These are phyloP conservation scores for Zygoascus ofunaensis DNA, from an alignment of 805 yeast genomes.

Conservation along the genomic window DNA sequence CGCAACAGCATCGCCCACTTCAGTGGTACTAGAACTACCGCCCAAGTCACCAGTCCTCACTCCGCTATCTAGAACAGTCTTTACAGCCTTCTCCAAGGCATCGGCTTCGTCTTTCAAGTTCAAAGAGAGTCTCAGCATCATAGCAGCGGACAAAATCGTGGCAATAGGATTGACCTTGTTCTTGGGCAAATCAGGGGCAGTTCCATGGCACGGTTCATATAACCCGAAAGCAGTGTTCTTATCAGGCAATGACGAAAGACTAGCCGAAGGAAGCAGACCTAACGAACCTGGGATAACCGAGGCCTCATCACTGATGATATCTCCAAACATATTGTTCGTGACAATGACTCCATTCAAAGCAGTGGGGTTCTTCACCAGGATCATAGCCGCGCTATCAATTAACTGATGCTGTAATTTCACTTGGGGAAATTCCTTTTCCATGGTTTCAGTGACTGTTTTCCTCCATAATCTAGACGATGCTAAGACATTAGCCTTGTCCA, in stretches of 20 bases:
- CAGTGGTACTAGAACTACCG: constrained; percentile 73
- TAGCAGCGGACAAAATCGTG: constrained; percentile 88
- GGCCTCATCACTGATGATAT: constrained; percentile 95
- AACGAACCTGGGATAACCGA: constrained; percentile 96
- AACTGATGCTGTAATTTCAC: constrained; percentile 83
- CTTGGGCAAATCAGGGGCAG: constrained; percentile 87
- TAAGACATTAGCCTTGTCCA: constrained; percentile 95
- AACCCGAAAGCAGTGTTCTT: constrained; percentile 89
- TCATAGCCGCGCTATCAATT: constrained; percentile 99
- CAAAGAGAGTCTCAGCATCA: constrained; percentile 92
- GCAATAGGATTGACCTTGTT: constrained; percentile 95
- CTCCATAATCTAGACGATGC: constrained; percentile 97
- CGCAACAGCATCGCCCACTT: constrained; percentile 92
- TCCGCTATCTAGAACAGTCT: constrained; percentile 68
- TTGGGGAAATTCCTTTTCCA: constrained; percentile 83
- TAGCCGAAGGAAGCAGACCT: constrained; percentile 92
- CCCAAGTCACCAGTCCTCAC: constrained; percentile 87
- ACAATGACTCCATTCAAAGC: constrained; percentile 85
- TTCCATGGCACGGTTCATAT: constrained; percentile 97
- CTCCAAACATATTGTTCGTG: constrained; percentile 97
- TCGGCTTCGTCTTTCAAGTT: constrained; percentile 76
- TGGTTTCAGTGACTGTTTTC: constrained; percentile 78
- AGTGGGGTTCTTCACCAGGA: constrained; percentile 83
- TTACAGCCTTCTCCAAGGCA: constrained; percentile 83
- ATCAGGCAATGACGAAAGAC: constrained; percentile 94